Base-by-base conservation (phyloP, 2,329 filamentous ascomycete species). In the Hypoxylon sp. region DNA sequence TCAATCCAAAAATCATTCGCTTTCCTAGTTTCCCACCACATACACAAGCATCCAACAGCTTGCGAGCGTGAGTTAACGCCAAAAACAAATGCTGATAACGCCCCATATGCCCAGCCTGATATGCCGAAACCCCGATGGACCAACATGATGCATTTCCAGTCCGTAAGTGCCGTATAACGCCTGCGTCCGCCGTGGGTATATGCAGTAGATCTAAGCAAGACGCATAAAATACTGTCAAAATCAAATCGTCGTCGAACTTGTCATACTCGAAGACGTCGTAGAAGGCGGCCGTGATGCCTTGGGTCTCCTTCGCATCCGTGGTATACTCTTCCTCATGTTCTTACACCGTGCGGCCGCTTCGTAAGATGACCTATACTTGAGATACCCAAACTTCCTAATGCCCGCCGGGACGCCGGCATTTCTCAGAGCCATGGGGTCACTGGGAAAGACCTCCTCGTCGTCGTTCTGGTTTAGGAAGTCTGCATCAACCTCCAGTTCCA, bases 261-360 rank as follows among this genome's bases (percentile, higher is more conserved):
- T 49, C 28, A 66, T 22, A 49, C 48, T 44, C 49, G 65, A 30
- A 32, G 67, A 44, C 26, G 65, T 30, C 30, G 48, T 28, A 1
- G 56, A 46, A 26, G 32, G 45, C 22, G 54, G n/a, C 45, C 63
- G 20, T 22, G 57, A 64, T n/a, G 58, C 45, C 28, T 66, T 71
- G 20, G 46, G 58, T 30, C 74, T 70, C 45, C 70, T 70, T 16
- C 74, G 71, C 73, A 76, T 73, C 45, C 73, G 71, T 57, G 73
- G 70, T 22, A 69, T 63, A 51, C 66, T 74, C 60, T 70, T 73
- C 61, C 67, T 74, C 71, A 75, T 70, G 48, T 74, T 73, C 53
- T 72, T 74, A 48, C 73, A 73, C n/a, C 67, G 57, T 14, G 65
- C 57, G 22, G 72, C 74, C 4, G 71, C 71, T 52, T 76, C 74